Percentiles rank a stretch among this genome's conserved stretches.
These are phyloP conservation scores for Sarcodon sp. DNA, from an alignment of 768 basidiomycete species.

Conservation along the genomic window DNA sequence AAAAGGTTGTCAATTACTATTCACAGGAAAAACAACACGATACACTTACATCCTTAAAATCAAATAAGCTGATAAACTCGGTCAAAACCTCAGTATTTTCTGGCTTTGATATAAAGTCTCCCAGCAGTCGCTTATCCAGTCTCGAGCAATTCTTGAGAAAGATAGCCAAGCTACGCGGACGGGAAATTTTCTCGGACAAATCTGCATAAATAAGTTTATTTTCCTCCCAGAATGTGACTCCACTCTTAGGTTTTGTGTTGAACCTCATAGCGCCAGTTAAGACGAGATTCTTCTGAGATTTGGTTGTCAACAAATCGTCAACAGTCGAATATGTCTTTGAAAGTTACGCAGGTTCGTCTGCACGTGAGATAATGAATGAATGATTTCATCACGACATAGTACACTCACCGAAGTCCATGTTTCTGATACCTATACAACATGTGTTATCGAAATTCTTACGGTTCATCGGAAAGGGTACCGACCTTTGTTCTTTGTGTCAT, in stretches of 20 bases:
- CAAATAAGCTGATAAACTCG: conserved; percentile 80
- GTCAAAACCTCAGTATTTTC: conserved; percentile 78
- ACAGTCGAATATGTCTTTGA: conserved; percentile 41
- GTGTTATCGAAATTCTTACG: not conserved
- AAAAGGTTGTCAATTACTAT: not conserved
- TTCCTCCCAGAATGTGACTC: conserved; percentile 84
- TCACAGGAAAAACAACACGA: not conserved
- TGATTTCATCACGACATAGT: not conserved
- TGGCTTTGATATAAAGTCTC: conserved; percentile 84
- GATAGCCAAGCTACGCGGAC: conserved; percentile 57
- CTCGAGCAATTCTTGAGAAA: conserved; percentile 79
- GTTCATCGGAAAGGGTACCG: conserved; percentile 10
- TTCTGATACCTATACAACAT: conserved; percentile 18
- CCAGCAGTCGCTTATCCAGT: conserved; percentile 86
- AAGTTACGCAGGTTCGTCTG: not conserved
- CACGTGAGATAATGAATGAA: not conserved
- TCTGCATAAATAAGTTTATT: conserved; percentile 78
- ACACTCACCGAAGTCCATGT: conserved; percentile 54
- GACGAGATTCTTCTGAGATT: conserved; percentile 81
- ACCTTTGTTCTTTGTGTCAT: conserved; percentile 65
- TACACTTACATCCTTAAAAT: conserved; percentile 72
- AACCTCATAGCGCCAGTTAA: conserved; percentile 76
- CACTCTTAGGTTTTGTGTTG: conserved; percentile 87
- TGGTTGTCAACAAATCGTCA: conserved; percentile 47
- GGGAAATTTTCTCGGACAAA: conserved; percentile 24